Conservation (phyloP, 768 basidiomycete genomes). For the Heimioporus sp. region DNA sequence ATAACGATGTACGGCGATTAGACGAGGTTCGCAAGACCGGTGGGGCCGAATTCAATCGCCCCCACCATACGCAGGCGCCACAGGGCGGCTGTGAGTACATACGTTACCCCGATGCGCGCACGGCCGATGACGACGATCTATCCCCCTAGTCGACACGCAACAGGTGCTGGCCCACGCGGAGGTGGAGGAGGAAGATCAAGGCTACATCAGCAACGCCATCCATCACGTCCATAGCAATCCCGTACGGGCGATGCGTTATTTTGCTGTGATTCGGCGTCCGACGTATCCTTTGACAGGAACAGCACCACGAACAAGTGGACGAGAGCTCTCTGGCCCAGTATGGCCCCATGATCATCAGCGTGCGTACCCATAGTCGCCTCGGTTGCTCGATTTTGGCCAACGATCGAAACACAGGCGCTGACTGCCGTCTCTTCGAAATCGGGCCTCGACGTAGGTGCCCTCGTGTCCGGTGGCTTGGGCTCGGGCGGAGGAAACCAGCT, state of each 20-base stretch:
- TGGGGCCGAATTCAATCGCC: constrained; percentile 60
- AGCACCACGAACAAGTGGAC: constrained; percentile 15
- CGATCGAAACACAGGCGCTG: constrained; percentile 14
- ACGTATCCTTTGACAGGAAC: constrained; percentile 4
- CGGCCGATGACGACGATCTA: constrained; percentile 1
- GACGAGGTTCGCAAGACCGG: constrained; percentile 55
- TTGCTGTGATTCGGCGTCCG: background rate
- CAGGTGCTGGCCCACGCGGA: constrained; percentile 57
- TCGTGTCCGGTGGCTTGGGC: constrained; percentile 31
- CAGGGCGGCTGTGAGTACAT: constrained; percentile 24
- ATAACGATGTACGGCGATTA: constrained; percentile 20
- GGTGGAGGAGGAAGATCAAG: constrained; percentile 4
- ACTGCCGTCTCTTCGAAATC: constrained; percentile 11
- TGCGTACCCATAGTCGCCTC: constrained; percentile 9
- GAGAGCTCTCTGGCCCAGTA: constrained; percentile 13
- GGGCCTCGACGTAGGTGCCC: constrained; percentile 33
- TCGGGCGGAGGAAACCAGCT: constrained; percentile 55
- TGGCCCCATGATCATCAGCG: constrained; percentile 19
- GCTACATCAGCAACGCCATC: constrained; percentile 15
- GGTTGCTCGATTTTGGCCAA: constrained; percentile 3
- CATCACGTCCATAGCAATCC: constrained; percentile 22
- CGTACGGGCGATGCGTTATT: constrained; percentile 5
- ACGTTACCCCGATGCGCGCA: constrained; percentile 6
- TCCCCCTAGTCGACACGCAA: constrained; percentile 54
- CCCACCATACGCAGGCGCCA: constrained; percentile 40